Percentiles rank a stretch among this genome's conserved stretches.
Conservation (phyloP, 2,329 filamentous ascomycete species). For the Penicillium sp. region DNA sequence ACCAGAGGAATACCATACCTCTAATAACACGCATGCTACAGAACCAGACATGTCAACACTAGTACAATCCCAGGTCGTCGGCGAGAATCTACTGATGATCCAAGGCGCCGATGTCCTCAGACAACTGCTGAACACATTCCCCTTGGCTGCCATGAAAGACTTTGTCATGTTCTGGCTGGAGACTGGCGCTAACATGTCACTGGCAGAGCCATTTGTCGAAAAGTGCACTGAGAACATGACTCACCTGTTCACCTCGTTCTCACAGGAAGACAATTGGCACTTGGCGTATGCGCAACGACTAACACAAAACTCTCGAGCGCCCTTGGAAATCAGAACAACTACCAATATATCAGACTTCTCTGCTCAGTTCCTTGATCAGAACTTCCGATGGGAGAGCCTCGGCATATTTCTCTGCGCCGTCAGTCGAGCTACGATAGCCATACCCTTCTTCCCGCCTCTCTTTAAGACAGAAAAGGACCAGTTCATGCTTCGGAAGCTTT, state of each 20-base stretch:
- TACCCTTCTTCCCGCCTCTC: slow-evolving; percentile 30
- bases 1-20: slow-evolving; percentile 14
- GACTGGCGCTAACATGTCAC: slow-evolving; percentile 27
- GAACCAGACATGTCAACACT: slow-evolving; percentile 7
- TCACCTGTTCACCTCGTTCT: slow-evolving; percentile 18
- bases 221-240: slow-evolving; percentile 25
- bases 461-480: slow-evolving; percentile 32
- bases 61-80: slow-evolving; percentile 14
- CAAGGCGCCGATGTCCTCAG: slow-evolving; percentile 27
- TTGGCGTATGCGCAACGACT: slow-evolving; percentile 24
- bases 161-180: slow-evolving; percentile 27
- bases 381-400: slow-evolving; percentile 42
- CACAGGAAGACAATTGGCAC: slow-evolving; percentile 26
- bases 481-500: slow-evolving; percentile 25
- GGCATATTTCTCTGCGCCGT: slow-evolving; percentile 42
- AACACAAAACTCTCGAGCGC: slow-evolving; percentile 22
- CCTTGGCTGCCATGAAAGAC: slow-evolving; percentile 26
- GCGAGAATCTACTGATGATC: slow-evolving; percentile 24
- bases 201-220: slow-evolving; percentile 26
- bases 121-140: slow-evolving; percentile 21
- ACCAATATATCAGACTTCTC: slow-evolving; percentile 19
- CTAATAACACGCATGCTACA: not conserved
- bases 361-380: slow-evolving; percentile 26
- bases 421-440: slow-evolving; percentile 36
- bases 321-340: slow-evolving; percentile 11